These are phyloP conservation scores for Pythium phragmitis DNA, from an alignment of 352 stramenopile genomes.

Conservation along the genomic window DNA sequence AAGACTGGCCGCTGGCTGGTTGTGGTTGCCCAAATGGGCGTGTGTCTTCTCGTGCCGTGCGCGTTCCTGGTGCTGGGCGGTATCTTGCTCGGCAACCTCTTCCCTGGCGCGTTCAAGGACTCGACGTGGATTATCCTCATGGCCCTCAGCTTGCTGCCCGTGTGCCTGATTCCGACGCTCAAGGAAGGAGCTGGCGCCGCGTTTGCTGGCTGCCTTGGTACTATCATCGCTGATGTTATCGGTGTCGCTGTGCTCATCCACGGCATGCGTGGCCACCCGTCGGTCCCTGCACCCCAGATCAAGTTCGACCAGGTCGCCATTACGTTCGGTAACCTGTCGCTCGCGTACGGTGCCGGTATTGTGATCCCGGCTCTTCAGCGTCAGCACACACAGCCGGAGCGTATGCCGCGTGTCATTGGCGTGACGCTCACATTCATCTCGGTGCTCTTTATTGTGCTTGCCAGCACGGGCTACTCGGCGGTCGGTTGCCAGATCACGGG, in stretches of 20 bases:
- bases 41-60: constrained; percentile 52
- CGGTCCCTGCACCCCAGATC: constrained; percentile 40
- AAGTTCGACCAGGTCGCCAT: constrained; percentile 50
- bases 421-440: constrained; percentile 57
- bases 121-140: constrained; percentile 68
- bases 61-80: constrained; percentile 62
- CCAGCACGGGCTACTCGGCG: constrained; percentile 44
- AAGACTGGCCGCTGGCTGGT: constrained; percentile 47
- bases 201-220: constrained; percentile 59
- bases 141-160: constrained; percentile 44
- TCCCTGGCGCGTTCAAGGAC: constrained; percentile 41
- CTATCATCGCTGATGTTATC: constrained; percentile 58
- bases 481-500: constrained; percentile 65
- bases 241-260: constrained; percentile 46
- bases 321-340: constrained; percentile 60
- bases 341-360: constrained; percentile 61
- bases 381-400: constrained; percentile 53
- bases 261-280: constrained; percentile 53
- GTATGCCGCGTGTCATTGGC: constrained; percentile 59
- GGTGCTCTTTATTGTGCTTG: constrained; percentile 47
- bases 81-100: constrained; percentile 49
- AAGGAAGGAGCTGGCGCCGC: constrained; percentile 61
- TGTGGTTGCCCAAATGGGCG: constrained; percentile 51
- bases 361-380: constrained; percentile 63
- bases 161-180: constrained; percentile 60